Evolutionary conservation across 164 flowering plant species (phyloP).

Genomic region (Magnolia kwangsiensis): DNA sequence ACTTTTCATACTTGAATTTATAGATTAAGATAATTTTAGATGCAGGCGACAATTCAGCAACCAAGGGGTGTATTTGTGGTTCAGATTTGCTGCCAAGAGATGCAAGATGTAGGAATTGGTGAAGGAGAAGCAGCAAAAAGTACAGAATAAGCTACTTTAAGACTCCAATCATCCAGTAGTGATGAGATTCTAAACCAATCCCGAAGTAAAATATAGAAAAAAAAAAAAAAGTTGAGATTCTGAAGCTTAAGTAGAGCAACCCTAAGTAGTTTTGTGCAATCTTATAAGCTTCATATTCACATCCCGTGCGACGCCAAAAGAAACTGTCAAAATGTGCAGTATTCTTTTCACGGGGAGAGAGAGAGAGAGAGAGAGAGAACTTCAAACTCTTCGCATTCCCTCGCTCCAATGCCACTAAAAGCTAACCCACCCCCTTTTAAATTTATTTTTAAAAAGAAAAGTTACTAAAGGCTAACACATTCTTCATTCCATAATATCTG

Average conservation of each 20-base stretch:
- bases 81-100: background rate
- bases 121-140: background rate
- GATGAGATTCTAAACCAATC: too few relatives aligned
- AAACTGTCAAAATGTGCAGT: background rate
- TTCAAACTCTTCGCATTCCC: too few relatives aligned
- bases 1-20: background rate
- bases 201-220: too few relatives aligned
- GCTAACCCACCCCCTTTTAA: too few relatives aligned
- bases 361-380: too few relatives aligned
- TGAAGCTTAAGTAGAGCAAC: background rate
- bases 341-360: too few relatives aligned
- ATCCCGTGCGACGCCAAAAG: background rate
- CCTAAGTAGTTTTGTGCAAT: background rate
- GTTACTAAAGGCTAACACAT: conserved; percentile 8
- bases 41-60: background rate
- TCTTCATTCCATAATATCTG: too few relatives aligned
- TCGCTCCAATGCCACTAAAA: too few relatives aligned
- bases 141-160: background rate
- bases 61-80: background rate
- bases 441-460: background rate
- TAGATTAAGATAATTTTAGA: background rate
- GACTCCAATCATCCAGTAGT: background rate
- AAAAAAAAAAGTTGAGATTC: background rate
- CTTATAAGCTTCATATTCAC: background rate
- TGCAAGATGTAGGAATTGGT: background rate